phyloP scores from a whole-genome alignment of 345 rosid species.

The Carallia pectinifolia region DNA sequence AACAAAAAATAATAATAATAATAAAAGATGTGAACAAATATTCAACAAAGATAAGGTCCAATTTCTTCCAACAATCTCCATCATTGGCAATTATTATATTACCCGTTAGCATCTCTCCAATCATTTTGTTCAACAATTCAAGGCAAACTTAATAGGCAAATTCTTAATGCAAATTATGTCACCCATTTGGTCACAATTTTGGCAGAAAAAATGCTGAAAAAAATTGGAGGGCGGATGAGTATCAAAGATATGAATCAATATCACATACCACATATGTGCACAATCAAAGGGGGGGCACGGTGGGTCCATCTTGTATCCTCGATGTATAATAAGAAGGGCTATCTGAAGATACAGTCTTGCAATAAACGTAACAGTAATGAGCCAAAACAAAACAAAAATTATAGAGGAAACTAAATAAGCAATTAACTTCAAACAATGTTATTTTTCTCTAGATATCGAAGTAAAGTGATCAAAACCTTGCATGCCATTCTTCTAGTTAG shows the following conservation, averaged over 20 bases:
- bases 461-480: constrained; percentile 60
- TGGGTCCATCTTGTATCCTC: constrained; percentile 96
- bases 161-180: no score
- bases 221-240: background rate
- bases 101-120: no score
- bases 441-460: constrained; percentile 4
- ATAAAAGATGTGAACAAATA: background rate
- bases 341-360: constrained; percentile 59
- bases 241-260: background rate
- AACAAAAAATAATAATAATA: background rate
- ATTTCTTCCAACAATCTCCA: no score
- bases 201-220: background rate
- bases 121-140: no score
- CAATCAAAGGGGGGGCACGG: constrained; percentile 97
- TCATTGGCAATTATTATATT: no score
- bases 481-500: constrained; percentile 75
- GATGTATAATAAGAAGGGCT: constrained; percentile 78
- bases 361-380: constrained; percentile 33
- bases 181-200: no score
- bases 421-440: constrained; percentile 1
- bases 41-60: no score
- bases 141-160: no score
- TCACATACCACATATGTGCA: constrained; percentile 89
- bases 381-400: constrained; percentile 22
- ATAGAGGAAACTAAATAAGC: constrained; percentile 13